phyloP scores from a whole-genome alignment of 371 early-diverging fungal species.

The Circinella umbellata region DNA sequence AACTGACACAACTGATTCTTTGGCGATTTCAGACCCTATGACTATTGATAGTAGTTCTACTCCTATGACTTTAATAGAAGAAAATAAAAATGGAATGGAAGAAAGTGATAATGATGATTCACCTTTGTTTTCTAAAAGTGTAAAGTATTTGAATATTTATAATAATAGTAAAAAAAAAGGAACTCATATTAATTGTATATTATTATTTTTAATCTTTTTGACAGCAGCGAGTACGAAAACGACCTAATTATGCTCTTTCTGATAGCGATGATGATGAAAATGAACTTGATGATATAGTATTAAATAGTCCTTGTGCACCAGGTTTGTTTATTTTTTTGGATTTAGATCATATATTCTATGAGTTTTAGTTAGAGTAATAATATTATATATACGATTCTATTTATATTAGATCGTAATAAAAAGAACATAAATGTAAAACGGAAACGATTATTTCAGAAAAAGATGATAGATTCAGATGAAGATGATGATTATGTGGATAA shows the following conservation, averaged over 20 bases:
- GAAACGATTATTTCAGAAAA: slow-evolving; percentile 32
- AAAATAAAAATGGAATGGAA: background rate
- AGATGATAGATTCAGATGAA: background rate
- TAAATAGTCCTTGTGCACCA: slow-evolving; percentile 6
- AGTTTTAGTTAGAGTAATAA: background rate
- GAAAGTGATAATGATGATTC: slow-evolving; percentile 1
- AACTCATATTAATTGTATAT: background rate
- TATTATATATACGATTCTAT: too few species aligned
- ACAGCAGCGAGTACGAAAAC: background rate
- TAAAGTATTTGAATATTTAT: background rate
- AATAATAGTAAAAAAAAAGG: too few species aligned
- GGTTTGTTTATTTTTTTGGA: background rate
- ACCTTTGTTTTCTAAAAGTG: background rate
- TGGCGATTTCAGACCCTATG: slow-evolving; percentile 5
- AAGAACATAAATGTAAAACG: slow-evolving; percentile 17
- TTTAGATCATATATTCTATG: background rate
- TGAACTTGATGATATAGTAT: slow-evolving; percentile 29
- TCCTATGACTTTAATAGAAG: background rate
- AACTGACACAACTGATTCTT: slow-evolving; percentile 5
- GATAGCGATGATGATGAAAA: slow-evolving; percentile 17
- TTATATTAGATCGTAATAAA: background rate
- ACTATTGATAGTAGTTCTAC: background rate
- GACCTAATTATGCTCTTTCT: background rate
- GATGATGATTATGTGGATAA: background rate
- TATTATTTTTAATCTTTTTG: background rate